phyloP scores from a whole-genome alignment of 805 yeast genomes.

The Candida ascalaphidarum region DNA sequence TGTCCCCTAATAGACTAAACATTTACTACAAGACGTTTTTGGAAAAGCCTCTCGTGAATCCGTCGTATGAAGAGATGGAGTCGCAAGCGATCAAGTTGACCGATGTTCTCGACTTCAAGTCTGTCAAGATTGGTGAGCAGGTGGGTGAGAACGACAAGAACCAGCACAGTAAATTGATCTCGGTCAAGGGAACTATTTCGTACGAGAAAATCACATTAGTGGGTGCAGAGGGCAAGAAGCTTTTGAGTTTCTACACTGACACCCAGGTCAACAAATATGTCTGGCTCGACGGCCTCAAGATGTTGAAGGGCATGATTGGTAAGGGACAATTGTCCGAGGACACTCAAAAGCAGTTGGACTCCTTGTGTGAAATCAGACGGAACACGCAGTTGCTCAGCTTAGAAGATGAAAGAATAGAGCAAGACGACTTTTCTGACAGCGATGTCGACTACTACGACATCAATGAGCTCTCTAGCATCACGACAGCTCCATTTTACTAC shows the following conservation, averaged over 20 bases:
- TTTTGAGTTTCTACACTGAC: slow-evolving; percentile 60
- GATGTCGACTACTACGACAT: no score
- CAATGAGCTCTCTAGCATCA: no score
- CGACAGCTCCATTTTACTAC: no score
- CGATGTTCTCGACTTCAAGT: slow-evolving; percentile 42
- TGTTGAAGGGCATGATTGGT: slow-evolving; percentile 27
- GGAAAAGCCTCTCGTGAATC: slow-evolving; percentile 37
- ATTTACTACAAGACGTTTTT: slow-evolving; percentile 54
- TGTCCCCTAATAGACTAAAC: slow-evolving; percentile 60
- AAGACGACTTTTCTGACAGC: slow-evolving; percentile 6
- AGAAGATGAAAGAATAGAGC: slow-evolving; percentile 13
- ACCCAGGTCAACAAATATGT: slow-evolving; percentile 58
- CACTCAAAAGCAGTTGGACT: slow-evolving; percentile 25
- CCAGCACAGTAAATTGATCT: slow-evolving; percentile 38
- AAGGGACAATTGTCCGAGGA: slow-evolving; percentile 26
- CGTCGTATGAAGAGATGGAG: slow-evolving; percentile 52
- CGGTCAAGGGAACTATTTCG: slow-evolving; percentile 47
- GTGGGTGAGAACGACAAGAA: slow-evolving; percentile 33
- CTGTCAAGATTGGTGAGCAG: slow-evolving; percentile 38
- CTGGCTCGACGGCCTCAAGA: slow-evolving; percentile 73
- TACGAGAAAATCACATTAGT: slow-evolving; percentile 49
- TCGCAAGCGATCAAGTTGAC: slow-evolving; percentile 42
- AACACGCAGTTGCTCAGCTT: slow-evolving; percentile 32
- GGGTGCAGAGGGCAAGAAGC: slow-evolving; percentile 30
- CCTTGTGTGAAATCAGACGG: slow-evolving; percentile 27